Evolutionary conservation across 331 rosid genomes (phyloP), one percentile per base, ranked within the genome.

Genomic region (Malus hybrid): DNA sequence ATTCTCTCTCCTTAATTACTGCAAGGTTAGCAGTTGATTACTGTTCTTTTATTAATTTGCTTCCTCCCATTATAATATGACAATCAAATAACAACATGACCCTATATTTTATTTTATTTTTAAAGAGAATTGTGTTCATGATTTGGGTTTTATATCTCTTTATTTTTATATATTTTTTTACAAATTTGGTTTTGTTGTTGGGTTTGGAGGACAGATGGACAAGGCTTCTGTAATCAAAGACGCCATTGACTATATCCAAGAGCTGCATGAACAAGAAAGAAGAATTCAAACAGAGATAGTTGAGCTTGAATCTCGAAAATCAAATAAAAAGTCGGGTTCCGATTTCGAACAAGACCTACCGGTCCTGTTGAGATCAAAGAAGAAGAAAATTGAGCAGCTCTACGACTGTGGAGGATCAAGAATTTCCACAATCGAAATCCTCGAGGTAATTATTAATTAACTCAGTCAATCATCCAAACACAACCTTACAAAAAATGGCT

Each of bases 151-250:
- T 19, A 10, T 44, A 44, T 44, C 50, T 44, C 15, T 44, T 44
- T 44, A 18, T 14, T 13, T 29, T 3, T 6, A 3, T 14, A 50
- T 6, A 3, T 9, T n/a, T 20, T 34, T 55, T 44, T 20, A 1
- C 6, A 52, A 34, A 46, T 70, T 61, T 26, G 13, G 69, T 18
- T 66, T 14, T 10, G 56, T 56, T 72, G 13, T 78, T 63, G 58
- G 42, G 28, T 61, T 65, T 34, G 66, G 76, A 9, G 20, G 6
- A 15, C 82, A 94, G 99, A 94, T 94, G 99, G 99, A 94, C 61
- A 94, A 94, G 80, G 99, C 97, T 68, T 94, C 99, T 1, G 89
- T 94, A 24, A 85, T 94, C 55, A 94, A 89, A 79, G 99, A 94
- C 77, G 99, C 99, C 0, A 94, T 94, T 63, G 93, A 84, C 46